These are phyloP conservation scores for Rubia occidens DNA, from an alignment of 305 asterid species.

Conservation along the genomic window DNA sequence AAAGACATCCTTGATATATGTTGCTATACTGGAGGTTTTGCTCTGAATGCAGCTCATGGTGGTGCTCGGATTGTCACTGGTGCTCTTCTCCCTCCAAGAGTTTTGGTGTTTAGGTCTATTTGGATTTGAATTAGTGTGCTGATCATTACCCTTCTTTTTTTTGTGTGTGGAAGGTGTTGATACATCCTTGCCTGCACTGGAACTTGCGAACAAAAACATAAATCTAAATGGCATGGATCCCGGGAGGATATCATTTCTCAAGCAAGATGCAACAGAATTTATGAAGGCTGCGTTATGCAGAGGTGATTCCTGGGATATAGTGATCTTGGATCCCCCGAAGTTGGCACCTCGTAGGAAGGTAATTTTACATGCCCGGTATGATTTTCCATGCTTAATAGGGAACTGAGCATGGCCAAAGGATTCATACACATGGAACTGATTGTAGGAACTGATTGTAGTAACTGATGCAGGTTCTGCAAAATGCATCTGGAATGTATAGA, in stretches of 20 bases:
- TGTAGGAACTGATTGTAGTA: background rate
- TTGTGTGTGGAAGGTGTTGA: constrained; percentile 57
- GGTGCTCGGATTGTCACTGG: constrained; percentile 83
- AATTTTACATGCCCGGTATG: constrained; percentile 9
- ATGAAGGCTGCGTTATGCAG: constrained; percentile 68
- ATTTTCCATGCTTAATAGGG: constrained; percentile 4
- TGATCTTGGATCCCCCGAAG: constrained; percentile 92
- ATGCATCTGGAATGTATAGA: constrained; percentile 92
- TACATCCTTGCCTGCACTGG: constrained; percentile 81
- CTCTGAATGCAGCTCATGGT: constrained; percentile 75
- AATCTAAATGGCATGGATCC: constrained; percentile 54
- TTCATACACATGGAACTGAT: background rate
- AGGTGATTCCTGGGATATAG: constrained; percentile 82
- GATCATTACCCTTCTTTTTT: constrained; percentile 13
- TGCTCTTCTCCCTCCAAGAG: background rate
- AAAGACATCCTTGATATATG: constrained; percentile 71
- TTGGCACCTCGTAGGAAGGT: constrained; percentile 88
- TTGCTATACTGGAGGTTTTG: constrained; percentile 94
- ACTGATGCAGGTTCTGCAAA: constrained; percentile 60
- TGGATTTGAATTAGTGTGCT: constrained; percentile 11
- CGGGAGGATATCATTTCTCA: constrained; percentile 45
- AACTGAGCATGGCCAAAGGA: background rate
- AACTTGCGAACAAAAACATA: constrained; percentile 67
- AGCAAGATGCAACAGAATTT: constrained; percentile 71
- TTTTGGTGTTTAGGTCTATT: background rate